These are phyloP conservation scores for Cryptococcus neoformans DNA, from an alignment of 1,284 basidiomycete genomes.

Conservation along the genomic window DNA sequence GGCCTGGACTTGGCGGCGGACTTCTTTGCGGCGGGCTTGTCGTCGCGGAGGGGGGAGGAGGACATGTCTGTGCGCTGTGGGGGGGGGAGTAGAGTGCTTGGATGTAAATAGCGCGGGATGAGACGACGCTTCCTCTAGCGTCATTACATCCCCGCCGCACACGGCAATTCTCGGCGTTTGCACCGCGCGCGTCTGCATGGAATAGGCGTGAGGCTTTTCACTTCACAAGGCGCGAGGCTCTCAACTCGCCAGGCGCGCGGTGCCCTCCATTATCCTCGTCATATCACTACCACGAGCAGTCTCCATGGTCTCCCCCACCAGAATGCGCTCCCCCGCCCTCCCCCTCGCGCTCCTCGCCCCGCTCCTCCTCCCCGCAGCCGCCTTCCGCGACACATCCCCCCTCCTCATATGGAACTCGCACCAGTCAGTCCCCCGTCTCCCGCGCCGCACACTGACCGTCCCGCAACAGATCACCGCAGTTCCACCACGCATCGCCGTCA, in stretches of 20 bases:
- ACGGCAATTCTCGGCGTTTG: too few relatives aligned
- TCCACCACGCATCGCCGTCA: too few relatives aligned
- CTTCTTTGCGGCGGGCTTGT: conserved; percentile 8
- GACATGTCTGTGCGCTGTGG: not conserved
- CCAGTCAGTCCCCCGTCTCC: conserved; percentile 23
- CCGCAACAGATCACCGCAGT: too few relatives aligned
- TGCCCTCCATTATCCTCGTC: too few relatives aligned
- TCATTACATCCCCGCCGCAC: not conserved
- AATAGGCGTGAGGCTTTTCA: too few relatives aligned
- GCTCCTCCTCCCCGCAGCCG: conserved; percentile 18
- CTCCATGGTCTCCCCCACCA: too few relatives aligned
- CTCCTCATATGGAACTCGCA: conserved; percentile 40
- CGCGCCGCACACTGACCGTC: too few relatives aligned
- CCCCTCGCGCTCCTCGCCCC: conserved; percentile 13
- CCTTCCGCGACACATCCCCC: conserved; percentile 43
- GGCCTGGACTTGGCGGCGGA: conserved; percentile 11
- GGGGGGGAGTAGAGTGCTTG: not conserved
- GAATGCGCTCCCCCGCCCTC: conserved; percentile 11
- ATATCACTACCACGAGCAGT: too few relatives aligned
- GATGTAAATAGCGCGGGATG: not conserved
- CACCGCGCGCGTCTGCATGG: too few relatives aligned
- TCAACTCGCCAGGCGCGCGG: too few relatives aligned
- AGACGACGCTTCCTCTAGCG: not conserved
- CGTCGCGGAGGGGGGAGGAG: not conserved
- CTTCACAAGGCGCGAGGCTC: too few relatives aligned